Percentiles rank a stretch among this genome's conserved stretches.
phyloP scores from a whole-genome alignment of 2,329 filamentous ascomycete species.

The Claviceps paspali region DNA sequence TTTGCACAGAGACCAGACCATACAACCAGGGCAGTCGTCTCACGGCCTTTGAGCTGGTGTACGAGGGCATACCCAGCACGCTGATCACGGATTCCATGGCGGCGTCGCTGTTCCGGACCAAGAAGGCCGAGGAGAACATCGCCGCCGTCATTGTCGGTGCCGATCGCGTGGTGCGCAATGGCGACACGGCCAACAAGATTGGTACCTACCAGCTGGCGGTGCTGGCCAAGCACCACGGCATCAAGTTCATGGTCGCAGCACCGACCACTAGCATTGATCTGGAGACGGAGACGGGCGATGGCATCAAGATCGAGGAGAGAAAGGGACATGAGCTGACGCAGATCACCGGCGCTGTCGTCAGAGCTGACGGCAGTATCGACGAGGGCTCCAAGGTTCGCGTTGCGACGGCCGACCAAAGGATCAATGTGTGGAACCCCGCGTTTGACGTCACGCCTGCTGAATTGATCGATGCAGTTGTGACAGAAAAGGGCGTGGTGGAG shows the following conservation, averaged over 20 bases:
- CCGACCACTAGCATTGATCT: slow-evolving; percentile 91
- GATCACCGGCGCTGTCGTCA: slow-evolving; percentile 61
- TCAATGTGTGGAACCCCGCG: slow-evolving; percentile 88
- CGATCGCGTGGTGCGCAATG: slow-evolving; percentile 88
- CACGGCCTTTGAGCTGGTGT: slow-evolving; percentile 92
- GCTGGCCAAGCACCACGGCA: slow-evolving; percentile 71
- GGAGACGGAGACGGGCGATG: slow-evolving; percentile 56
- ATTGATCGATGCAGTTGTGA: slow-evolving; percentile 87
- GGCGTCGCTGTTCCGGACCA: slow-evolving; percentile 58
- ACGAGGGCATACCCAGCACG: slow-evolving; percentile 80
- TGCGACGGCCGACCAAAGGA: slow-evolving; percentile 62
- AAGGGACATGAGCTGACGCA: slow-evolving; percentile 69
- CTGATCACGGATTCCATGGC: slow-evolving; percentile 96
- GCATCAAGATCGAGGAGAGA: slow-evolving; percentile 85
- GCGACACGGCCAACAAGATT: slow-evolving; percentile 97
- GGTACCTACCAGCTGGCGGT: slow-evolving; percentile 89
- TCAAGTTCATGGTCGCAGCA: slow-evolving; percentile 91
- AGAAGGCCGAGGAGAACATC: slow-evolving; percentile 51
- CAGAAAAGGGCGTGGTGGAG: slow-evolving; percentile 75
- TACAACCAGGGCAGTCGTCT: slow-evolving; percentile 96
- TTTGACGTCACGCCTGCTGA: slow-evolving; percentile 88
- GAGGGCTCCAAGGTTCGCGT: slow-evolving; percentile 51
- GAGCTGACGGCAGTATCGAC: slow-evolving; percentile 47
- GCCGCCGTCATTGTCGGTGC: slow-evolving; percentile 85
- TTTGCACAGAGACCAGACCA: slow-evolving; percentile 90